Evolutionary conservation across 78 protist genomes (phyloP).

Genomic region (Guillardia theta): DNA sequence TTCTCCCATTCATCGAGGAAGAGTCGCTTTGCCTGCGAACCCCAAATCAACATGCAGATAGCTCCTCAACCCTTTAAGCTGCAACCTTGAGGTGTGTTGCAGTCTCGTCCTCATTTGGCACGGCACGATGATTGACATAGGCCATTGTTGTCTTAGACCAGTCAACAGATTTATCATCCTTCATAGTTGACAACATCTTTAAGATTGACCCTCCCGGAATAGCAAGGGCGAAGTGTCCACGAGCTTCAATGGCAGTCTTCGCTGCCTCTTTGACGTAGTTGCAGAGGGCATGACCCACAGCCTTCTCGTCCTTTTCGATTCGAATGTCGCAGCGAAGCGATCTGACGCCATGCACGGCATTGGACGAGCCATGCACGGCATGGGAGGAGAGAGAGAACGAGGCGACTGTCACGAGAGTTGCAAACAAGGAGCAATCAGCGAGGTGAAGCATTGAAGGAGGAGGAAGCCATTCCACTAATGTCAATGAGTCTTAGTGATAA

Average conservation of each 20-base stretch:
- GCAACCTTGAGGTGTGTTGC: background rate
- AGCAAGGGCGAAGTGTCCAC: background rate
- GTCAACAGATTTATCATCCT: background rate
- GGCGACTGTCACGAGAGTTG: too few species aligned
- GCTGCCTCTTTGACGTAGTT: background rate
- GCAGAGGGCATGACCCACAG: background rate
- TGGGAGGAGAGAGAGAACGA: too few species aligned
- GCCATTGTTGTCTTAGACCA: background rate
- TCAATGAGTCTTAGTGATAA: too few species aligned
- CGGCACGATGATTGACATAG: background rate
- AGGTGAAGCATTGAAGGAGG: too few species aligned
- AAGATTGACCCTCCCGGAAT: background rate
- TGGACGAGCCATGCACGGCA: too few species aligned
- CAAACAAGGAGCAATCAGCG: too few species aligned
- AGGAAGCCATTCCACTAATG: too few species aligned
- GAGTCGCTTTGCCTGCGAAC: background rate
- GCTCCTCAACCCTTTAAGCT: background rate
- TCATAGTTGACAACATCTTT: background rate
- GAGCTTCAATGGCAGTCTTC: background rate
- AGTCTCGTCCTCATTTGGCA: background rate
- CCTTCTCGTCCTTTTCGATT: background rate
- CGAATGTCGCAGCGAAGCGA: too few species aligned
- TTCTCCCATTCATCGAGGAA: background rate
- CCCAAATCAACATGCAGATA: background rate
- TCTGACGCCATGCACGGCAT: too few species aligned